Base-by-base conservation (phyloP, 2,329 filamentous ascomycete genomes). In the Phialophora chinensis region DNA sequence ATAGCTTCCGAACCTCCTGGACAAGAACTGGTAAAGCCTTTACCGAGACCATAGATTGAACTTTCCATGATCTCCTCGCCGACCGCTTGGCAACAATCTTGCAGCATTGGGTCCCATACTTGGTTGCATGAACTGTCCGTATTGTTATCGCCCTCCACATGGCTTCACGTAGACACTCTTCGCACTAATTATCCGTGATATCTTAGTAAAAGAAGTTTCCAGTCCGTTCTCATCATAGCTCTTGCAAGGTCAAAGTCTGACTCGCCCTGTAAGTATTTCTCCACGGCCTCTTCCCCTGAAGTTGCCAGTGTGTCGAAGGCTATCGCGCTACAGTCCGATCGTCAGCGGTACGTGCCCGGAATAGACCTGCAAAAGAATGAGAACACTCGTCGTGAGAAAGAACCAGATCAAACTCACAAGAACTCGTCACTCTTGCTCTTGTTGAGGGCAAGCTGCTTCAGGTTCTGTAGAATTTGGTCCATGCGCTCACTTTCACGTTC, bases 201-300 rank as follows among this genome's bases (percentile, higher is more conserved):
- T n/a, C n/a, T n/a, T n/a, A n/a, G n/a, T n/a, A n/a, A n/a, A n/a
- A n/a, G n/a, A n/a, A n/a, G n/a, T n/a, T n/a, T n/a, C n/a, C n/a
- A n/a, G n/a, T n/a, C n/a, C n/a, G n/a, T n/a, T n/a, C n/a, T n/a
- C n/a, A n/a, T n/a, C n/a, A n/a, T n/a, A n/a, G n/a, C n/a, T n/a
- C n/a, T n/a, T n/a, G n/a, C n/a, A n/a, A n/a, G 29, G 47, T 25
- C 14, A 23, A 14, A n/a, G 23, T 27, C 38, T 20, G 35, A 25
- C 23, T 84, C 79, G 71, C 85, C 81, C 65, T 77, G 77, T 73
- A 86, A 86, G 70, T 85, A 81, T 61, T 83, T 82, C 63, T 81
- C 78, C 42, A 83, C 82, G 49, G 86, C 77, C 65, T 84, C 79
- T 71, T 83, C 75, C 71, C 86, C 84, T 66, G 84, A 81, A 67